Evolutionary conservation across 1,139 yeast genomes (phyloP).

Genomic region (Ashbya aceris): DNA sequence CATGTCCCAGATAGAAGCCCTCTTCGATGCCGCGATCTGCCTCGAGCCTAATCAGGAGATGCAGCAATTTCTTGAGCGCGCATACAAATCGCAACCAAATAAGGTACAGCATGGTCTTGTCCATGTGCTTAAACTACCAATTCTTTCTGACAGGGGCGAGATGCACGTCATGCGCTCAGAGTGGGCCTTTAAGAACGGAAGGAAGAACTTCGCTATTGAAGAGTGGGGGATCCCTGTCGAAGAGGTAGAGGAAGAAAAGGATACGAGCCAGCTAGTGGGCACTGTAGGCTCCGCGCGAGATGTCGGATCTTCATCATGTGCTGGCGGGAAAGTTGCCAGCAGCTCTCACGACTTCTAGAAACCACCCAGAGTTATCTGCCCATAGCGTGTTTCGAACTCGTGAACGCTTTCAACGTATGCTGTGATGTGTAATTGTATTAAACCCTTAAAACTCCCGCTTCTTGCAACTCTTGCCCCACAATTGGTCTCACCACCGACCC

Average conservation of each 20-base stretch:
- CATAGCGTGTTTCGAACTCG: neutral
- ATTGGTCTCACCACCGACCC: neutral
- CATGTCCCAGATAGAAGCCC: conserved; percentile 45
- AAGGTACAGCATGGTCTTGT: conserved; percentile 81
- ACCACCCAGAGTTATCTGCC: too few species aligned
- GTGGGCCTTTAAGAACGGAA: conserved; percentile 78
- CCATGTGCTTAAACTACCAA: conserved; percentile 64
- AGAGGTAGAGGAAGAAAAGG: conserved; percentile 33
- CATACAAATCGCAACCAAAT: conserved; percentile 52
- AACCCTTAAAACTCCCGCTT: neutral
- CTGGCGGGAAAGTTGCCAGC: too few species aligned
- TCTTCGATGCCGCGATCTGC: conserved; percentile 63
- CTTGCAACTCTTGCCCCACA: neutral
- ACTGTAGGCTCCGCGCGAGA: too few species aligned
- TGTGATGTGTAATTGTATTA: neutral
- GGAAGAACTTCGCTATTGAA: conserved; percentile 73
- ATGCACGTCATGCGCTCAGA: conserved; percentile 73
- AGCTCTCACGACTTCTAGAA: too few species aligned
- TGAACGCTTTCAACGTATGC: neutral
- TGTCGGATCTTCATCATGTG: too few species aligned
- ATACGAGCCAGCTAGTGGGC: neutral
- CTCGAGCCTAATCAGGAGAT: conserved; percentile 77
- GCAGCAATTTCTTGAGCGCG: conserved; percentile 54
- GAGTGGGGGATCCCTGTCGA: conserved; percentile 96
- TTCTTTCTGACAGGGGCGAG: conserved; percentile 64